These are phyloP conservation scores for Ilex aquifolium DNA, from an alignment of 257 asterid species.

Conservation along the genomic window DNA sequence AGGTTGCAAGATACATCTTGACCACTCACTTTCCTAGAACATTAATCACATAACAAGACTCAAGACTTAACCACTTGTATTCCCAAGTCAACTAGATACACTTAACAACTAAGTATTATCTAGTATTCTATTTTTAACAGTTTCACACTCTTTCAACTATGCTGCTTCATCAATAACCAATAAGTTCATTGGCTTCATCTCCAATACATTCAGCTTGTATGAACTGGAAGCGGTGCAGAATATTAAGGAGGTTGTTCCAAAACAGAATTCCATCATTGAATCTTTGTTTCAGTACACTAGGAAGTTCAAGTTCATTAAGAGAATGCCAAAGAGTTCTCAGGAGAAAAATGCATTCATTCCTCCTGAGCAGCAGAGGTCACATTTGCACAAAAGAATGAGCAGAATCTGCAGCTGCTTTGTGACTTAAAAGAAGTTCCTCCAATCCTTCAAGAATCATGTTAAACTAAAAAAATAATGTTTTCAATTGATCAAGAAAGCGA, in stretches of 20 bases:
- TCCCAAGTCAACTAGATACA: no score
- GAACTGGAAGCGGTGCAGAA: conserved; percentile 56
- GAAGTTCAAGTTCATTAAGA: conserved; percentile 23
- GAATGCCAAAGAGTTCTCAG: conserved; percentile 28
- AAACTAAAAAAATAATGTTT: conserved; percentile 26
- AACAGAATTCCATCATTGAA: conserved; percentile 27
- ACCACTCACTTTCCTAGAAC: no score
- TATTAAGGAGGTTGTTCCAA: conserved; percentile 32
- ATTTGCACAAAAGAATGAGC: conserved; percentile 3
- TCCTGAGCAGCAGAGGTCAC: conserved; percentile 9
- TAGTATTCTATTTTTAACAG: no score
- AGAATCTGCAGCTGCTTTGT: background rate
- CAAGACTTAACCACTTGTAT: no score
- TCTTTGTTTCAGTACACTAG: conserved; percentile 1
- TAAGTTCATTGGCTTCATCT: conserved; percentile 29
- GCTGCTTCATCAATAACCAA: conserved; percentile 65
- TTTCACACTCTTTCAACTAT: conserved; percentile 53
- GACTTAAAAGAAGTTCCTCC: conserved; percentile 17
- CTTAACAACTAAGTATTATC: no score
- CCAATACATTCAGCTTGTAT: conserved; percentile 23
- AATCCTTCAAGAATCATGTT: conserved; percentile 24
- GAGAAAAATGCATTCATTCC: conserved; percentile 18
- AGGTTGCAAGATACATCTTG: no score
- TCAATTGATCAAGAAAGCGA: conserved; percentile 21
- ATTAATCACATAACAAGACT: no score